Evolutionary conservation across 2,329 filamentous ascomycete species (phyloP), one percentile per base, ranked within the genome.

Genomic region (Mollisia scopiformis): DNA sequence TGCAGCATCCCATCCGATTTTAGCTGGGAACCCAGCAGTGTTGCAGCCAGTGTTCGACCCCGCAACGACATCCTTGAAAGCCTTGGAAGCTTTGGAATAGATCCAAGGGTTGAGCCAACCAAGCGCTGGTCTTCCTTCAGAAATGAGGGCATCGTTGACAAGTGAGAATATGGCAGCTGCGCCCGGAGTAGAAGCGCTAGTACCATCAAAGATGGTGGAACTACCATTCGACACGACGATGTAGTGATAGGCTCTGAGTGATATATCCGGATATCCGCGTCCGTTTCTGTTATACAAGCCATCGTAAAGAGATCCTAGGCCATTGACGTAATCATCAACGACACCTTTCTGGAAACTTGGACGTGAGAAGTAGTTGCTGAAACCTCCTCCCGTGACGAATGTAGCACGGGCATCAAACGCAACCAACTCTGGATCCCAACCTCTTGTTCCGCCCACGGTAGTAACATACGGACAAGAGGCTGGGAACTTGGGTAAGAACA

Each of bases 381-480:
- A 85, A 4, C 82, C 82, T 5, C 82, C 82, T 2, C 77, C 74
- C 56, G 11, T 75, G 75, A 62, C 59, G 14, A 75, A 71, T 55
- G 71, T 75, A 6, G 56, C 63, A 16, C 55, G 28, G 21, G 14
- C 37, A n/a, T 41, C 37, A n/a, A 41, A 41, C 16, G 14, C 37
- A 8, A 41, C 37, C 11, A 47, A 27, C 50, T 67, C 65, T 10
- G 62, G 66, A 19, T 56, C 55, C 25, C 63, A 49, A 28, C 62
- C 57, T n/a, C 53, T 43, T 6, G 66, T 68, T 2, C 84, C 88
- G 11, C 89, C 88, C 1, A 91, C 83, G 1, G 82, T 75, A 0
- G 88, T 91, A 11, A 90, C 83, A 71, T 83, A 91, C 0, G 88
- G 88, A 68, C 88, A 91, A 0, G 82, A 81, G 0, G 82, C 83